Base-by-base conservation (phyloP, 331 rosid genomes). In the Cydonia oblonga region DNA sequence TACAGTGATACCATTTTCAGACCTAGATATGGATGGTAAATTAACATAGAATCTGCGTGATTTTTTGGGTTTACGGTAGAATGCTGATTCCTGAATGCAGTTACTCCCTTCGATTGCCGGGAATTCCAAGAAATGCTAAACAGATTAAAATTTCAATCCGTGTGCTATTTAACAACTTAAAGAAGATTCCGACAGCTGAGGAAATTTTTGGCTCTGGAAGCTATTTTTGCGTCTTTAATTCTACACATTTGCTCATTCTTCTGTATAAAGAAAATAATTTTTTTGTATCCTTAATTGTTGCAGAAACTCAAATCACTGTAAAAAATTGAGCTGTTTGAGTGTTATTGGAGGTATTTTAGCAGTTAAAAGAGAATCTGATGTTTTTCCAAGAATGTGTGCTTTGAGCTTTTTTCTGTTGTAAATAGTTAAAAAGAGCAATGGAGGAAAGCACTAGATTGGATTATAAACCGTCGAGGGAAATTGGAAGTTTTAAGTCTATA, bases 401-500 rank as follows among this genome's bases (percentile, higher is more conserved):
- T 73, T 64, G 66, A 72, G 63, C 66, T 44, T 70, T 60, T 32
- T 40, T 28, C 76, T 58, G 63, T 76, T 67, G 67, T 78, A 79
- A 70, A 68, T 69, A 77, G 82, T 68, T 73, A 46, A 57, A 79
- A 60, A 70, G 62, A 28, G 51, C 64, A 69, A 89, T 89, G 97
- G 93, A 91, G 77, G 96, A 88, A 73, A 67, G 73, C 73, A 78
- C 12, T 42, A 79, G 72, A 76, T 90, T 83, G 61, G 97, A 90
- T 70, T 81, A 82, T 75, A 83, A 65, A 72, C 73, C 86, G 13
- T 49, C 85, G 5, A 87, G 82, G 77, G 75, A 86, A 29, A 83
- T 86, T 66, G 91, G 91, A 28, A 88, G 74, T 75, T 80, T 86
- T 63, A 87, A 86, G 83, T 79, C 86, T 13, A 14, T 87, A 24